Evolutionary conservation across 768 basidiomycete species (phyloP).

Genomic region (Lactarius vividus): DNA sequence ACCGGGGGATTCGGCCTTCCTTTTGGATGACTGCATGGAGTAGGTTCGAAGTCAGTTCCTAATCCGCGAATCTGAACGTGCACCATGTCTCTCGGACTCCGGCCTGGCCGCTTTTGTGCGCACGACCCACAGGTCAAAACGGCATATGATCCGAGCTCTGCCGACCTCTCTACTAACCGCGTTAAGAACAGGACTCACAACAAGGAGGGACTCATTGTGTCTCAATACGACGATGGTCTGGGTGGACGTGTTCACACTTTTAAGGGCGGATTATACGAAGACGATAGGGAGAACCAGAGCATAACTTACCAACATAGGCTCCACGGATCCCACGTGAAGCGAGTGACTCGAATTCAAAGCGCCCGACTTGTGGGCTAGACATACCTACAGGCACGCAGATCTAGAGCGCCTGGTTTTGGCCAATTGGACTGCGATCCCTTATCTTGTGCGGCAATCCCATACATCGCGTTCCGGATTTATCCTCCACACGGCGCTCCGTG

Average conservation of each 20-base stretch:
- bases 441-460: not conserved
- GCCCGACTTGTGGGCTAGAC: not conserved
- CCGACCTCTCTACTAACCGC: not conserved
- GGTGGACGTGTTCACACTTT: not conserved
- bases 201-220: not conserved
- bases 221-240: not conserved
- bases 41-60: not conserved
- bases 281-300: not conserved
- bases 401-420: not conserved
- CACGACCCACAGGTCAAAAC: not conserved
- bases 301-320: not conserved
- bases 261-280: not conserved
- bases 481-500: not conserved
- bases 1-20: not conserved
- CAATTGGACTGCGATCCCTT: not conserved
- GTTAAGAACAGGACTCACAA: not conserved
- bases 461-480: not conserved
- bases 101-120: not conserved
- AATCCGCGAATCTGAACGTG: not conserved
- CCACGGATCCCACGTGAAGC: not conserved
- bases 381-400: not conserved
- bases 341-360: not conserved
- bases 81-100: not conserved
- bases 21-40: not conserved
- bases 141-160: not conserved